Evolutionary conservation across 768 basidiomycete genomes (phyloP), one percentile per base, ranked within the genome.

Genomic region (Aureoboletus auriporus): DNA sequence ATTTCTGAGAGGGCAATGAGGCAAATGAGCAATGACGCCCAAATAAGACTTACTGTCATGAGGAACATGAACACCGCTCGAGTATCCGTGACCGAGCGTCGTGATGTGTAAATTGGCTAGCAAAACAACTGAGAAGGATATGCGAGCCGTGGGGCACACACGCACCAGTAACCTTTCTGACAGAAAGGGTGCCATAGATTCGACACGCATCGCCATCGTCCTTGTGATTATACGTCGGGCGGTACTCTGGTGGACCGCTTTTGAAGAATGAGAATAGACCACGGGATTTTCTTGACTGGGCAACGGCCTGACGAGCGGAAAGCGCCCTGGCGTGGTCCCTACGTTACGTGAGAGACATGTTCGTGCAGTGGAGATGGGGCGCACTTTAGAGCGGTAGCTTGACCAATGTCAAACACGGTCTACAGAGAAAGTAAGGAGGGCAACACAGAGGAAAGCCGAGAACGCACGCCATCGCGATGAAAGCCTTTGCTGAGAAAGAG

Each of bases 41-140:
- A 43, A 43, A 31, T 11, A 9, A 46, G 20, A 77, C 89, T 53
- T 59, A 95, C 94, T 66, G 8, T 65, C 78, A 60, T 99, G 95
- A 55, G 90, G 87, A 6, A 93, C 88, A 65, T 98, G 94, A 48
- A 89, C 78, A 51, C 76, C 75, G 54, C 89, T 92, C 39, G 85
- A 75, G 61, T 99, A 99, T 20, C 95, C 95, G 66, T 99, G 95
- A 0, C 95, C 95, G 8, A 94, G 75, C 0, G 92, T 92, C 2
- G 95, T 99, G 37, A 99, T 78, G 60, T 99, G 95, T 44, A 99
- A 66, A 62, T 99, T 99, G 6, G 87, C 89, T 85, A 49, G 37
- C n/a, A 28, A 40, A 2, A 44, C 7, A 10, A 13, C 1, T 50
- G 37, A 51, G 27, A 26, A 36, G 20, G 23, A 26, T 4, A 4